Conservation (phyloP, 2,329 filamentous ascomycete species). For the Tolypocladium tropicale region DNA sequence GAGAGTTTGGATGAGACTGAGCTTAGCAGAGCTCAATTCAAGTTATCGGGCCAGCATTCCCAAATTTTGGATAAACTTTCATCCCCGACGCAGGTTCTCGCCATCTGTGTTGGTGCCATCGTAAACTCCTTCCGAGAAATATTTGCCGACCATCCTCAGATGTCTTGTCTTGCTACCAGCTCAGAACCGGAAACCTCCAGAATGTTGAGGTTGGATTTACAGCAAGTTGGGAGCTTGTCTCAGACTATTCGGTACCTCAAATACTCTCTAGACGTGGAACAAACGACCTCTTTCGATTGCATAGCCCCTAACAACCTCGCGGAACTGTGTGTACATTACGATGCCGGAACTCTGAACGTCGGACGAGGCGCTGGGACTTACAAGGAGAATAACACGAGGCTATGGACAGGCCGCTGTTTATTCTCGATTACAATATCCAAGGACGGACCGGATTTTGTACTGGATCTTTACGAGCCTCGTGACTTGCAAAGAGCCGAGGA, state of each 20-base stretch:
- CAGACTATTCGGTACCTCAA: neutral
- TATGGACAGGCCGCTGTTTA: neutral
- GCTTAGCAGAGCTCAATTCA: neutral
- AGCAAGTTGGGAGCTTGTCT: neutral
- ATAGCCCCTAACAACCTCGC: neutral
- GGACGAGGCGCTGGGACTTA: neutral
- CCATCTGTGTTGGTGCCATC: neutral
- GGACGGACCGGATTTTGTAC: neutral
- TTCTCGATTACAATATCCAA: neutral
- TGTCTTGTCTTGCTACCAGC: neutral
- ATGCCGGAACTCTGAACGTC: neutral
- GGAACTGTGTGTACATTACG: neutral
- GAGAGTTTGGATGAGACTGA: neutral
- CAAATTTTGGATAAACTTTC: neutral
- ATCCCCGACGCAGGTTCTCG: neutral
- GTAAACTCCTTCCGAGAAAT: neutral
- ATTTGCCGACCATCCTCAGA: neutral
- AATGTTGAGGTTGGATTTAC: neutral
- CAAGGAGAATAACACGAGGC: neutral
- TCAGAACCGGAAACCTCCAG: neutral
- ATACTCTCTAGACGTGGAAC: neutral
- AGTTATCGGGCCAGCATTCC: neutral
- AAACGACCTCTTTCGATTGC: neutral
- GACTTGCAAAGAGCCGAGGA: neutral
- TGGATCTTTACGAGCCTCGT: neutral